phyloP scores from a whole-genome alignment of 805 yeast genomes.

The Kuraishia floccosa region DNA sequence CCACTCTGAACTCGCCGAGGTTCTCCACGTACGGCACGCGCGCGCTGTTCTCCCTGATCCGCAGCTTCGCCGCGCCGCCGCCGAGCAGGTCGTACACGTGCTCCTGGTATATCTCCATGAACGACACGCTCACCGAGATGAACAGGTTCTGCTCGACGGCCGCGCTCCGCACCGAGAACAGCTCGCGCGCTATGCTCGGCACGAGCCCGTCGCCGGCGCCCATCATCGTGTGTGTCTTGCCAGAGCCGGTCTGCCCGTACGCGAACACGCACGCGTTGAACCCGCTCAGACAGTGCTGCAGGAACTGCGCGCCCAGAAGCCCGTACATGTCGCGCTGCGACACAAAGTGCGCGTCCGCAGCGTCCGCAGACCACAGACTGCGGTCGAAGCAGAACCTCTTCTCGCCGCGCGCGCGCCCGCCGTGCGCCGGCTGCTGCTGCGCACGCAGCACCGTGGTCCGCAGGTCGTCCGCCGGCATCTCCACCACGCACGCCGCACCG shows the following conservation, averaged over 20 bases:
- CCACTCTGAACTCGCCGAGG: conserved; percentile 38
- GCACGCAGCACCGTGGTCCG: conserved; percentile 9
- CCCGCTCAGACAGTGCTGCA: conserved; percentile 58
- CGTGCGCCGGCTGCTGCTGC: not conserved
- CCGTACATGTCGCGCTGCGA: conserved; percentile 41
- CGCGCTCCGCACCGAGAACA: conserved; percentile 31
- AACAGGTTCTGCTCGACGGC: conserved; percentile 23
- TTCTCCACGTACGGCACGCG: conserved; percentile 69
- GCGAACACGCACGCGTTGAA: conserved; percentile 19
- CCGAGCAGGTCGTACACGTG: conserved; percentile 54
- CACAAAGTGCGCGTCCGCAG: conserved; percentile 20
- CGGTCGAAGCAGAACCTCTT: conserved; percentile 38
- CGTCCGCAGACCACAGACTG: conserved; percentile 36
- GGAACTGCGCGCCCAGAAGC: conserved; percentile 43
- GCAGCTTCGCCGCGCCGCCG: conserved; percentile 17
- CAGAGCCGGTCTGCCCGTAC: conserved; percentile 83
- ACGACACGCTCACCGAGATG: conserved; percentile 40
- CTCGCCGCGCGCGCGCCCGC: conserved; percentile 4
- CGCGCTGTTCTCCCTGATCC: conserved; percentile 49
- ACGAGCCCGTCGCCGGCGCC: conserved; percentile 54
- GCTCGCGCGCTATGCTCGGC: conserved; percentile 44
- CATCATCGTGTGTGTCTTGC: conserved; percentile 76
- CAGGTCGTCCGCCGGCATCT: conserved; percentile 15
- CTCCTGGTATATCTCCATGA: conserved; percentile 71
- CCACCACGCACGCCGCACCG: conserved; percentile 12